phyloP scores from a whole-genome alignment of 2,329 filamentous ascomycete genomes.

The Daldinia sp. region DNA sequence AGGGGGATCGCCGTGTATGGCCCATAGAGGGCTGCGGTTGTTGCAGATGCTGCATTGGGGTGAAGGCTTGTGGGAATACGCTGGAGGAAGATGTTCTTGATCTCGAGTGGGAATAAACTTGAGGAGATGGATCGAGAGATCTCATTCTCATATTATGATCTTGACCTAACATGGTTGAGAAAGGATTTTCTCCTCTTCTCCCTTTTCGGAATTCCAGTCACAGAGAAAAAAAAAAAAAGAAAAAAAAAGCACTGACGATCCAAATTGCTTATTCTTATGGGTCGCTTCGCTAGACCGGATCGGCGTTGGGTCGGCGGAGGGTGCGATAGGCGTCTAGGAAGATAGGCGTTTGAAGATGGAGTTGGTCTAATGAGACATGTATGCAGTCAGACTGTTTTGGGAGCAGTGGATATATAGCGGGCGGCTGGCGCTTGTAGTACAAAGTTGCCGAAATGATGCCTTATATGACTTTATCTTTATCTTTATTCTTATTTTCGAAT shows the following conservation, averaged over 20 bases:
- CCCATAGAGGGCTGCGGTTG: conserved; percentile 45
- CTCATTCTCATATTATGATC: conserved; percentile 43
- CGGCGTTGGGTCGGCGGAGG: conserved; percentile 32
- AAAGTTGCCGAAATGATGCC: conserved; percentile 10
- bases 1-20: conserved; percentile 65
- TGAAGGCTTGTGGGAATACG: conserved; percentile 52
- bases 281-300: conserved; percentile 33
- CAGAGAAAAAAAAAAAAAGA: too few relatives aligned
- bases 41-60: conserved; percentile 47
- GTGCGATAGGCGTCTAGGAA: conserved; percentile 20
- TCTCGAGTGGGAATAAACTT: conserved; percentile 61
- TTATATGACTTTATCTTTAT: too few relatives aligned
- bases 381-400: conserved; percentile 21
- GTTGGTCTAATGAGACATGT: conserved; percentile 34
- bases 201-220: conserved; percentile 12
- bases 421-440: conserved; percentile 7
- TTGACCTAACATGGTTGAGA: conserved; percentile 44
- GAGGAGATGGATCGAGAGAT: conserved; percentile 43
- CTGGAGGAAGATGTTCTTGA: conserved; percentile 66
- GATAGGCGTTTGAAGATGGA: conserved; percentile 28
- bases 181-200: conserved; percentile 10
- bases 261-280: conserved; percentile 32
- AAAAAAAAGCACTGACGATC: conserved; percentile 30
- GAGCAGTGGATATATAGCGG: conserved; percentile 13
- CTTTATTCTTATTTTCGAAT: conserved; percentile 2